Percentiles rank a stretch among this genome's conserved stretches.
Conservation (phyloP, 352 stramenopile genomes). For the Thalassiosira oceanica region DNA sequence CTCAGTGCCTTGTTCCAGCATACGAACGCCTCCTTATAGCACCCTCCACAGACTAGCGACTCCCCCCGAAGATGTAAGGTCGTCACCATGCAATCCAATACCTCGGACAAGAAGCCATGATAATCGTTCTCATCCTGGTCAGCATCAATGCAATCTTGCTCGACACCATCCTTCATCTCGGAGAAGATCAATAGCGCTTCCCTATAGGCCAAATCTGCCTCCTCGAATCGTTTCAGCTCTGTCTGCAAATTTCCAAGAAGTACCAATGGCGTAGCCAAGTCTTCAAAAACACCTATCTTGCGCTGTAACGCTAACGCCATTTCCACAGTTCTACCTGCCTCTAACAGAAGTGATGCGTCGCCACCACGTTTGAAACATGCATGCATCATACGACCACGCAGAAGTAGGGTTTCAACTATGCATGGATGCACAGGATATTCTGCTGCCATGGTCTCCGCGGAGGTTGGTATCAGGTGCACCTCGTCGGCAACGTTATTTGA, state of each 20-base stretch:
- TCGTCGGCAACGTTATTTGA: neutral
- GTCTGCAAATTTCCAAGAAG: conserved; percentile 32
- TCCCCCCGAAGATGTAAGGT: conserved; percentile 34
- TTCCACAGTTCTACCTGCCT: conserved; percentile 39
- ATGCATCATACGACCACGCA: conserved; percentile 31
- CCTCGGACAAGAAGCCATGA: neutral
- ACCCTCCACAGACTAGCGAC: conserved; percentile 21
- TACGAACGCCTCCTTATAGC: conserved; percentile 31
- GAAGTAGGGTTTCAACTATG: conserved; percentile 42
- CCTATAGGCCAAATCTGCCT: conserved; percentile 29
- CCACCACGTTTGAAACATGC: conserved; percentile 5
- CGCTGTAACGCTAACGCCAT: conserved; percentile 42
- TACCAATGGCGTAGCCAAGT: conserved; percentile 30
- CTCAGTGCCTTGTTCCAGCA: conserved; percentile 32
- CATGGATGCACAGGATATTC: conserved; percentile 42
- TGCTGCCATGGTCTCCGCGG: conserved; percentile 26
- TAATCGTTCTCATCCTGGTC: conserved; percentile 9
- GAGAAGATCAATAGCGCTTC: conserved; percentile 31
- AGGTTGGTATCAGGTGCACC: conserved; percentile 38
- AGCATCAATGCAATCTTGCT: conserved; percentile 2
- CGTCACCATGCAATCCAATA: conserved; percentile 6
- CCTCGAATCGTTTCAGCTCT: conserved; percentile 21
- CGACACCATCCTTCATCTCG: conserved; percentile 6
- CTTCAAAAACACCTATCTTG: conserved; percentile 19
- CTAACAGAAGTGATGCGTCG: conserved; percentile 30